phyloP scores from a whole-genome alignment of 2,329 filamentous ascomycete genomes.

The Hypoxylon sp. region DNA sequence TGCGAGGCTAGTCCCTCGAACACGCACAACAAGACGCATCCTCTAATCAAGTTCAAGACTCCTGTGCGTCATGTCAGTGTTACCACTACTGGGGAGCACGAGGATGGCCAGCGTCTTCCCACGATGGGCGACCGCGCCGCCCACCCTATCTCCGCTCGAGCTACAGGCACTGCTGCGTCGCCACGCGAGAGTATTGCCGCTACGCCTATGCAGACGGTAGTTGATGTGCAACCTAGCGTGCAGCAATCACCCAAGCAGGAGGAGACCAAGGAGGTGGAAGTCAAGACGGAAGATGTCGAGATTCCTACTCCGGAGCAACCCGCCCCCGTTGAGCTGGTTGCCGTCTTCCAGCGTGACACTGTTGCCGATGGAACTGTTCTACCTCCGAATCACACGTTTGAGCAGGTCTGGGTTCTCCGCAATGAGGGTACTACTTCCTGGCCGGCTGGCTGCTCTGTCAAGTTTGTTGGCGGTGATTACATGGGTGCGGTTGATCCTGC shows the following conservation, averaged over 20 bases:
- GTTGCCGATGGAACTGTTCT: conserved; percentile 80
- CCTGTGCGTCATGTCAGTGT: conserved; percentile 89
- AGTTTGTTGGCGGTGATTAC: conserved; percentile 92
- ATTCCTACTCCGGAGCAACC: conserved; percentile 11
- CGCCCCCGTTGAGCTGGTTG: conserved; percentile 48
- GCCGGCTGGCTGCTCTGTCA: conserved; percentile 89
- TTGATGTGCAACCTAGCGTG: conserved; percentile 73
- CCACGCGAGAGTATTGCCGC: conserved; percentile 58
- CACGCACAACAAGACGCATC: conserved; percentile 92
- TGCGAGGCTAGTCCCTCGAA: conserved; percentile 91
- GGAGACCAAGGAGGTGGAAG: conserved; percentile 46
- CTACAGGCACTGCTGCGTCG: conserved; percentile 61
- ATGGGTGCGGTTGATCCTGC: conserved; percentile 91
- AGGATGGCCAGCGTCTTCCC: conserved; percentile 69
- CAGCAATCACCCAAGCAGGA: conserved; percentile 37
- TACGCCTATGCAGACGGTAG: conserved; percentile 72
- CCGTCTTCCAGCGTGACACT: conserved; percentile 79
- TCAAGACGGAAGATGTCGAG: conserved; percentile 35
- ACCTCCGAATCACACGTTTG: conserved; percentile 75
- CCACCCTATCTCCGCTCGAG: conserved; percentile 53
- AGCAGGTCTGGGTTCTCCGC: conserved; percentile 89
- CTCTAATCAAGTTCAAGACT: conserved; percentile 95
- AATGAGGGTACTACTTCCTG: conserved; percentile 83
- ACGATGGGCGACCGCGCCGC: conserved; percentile 72
- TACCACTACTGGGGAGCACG: conserved; percentile 82